Evolutionary conservation across 1,284 basidiomycete genomes (phyloP), one percentile per base, ranked within the genome.

Genomic region (Fomitopsis schrenkii): DNA sequence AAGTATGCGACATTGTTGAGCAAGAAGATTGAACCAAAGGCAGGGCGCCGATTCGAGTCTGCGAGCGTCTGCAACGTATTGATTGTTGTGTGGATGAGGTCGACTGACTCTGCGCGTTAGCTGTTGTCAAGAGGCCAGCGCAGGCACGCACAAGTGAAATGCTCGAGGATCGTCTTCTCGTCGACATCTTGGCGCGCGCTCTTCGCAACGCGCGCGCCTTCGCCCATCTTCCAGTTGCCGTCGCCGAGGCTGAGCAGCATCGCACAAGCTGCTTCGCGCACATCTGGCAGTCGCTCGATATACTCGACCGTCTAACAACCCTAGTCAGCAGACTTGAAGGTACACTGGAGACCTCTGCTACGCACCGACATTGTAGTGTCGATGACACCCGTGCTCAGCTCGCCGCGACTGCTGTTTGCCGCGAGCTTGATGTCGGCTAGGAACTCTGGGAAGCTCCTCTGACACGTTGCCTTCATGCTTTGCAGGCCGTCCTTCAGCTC

Each of bases 171-270:
- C 9, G 82, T 76, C 33, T 73, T 75, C 65, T 89, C 87, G 61
- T 85, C 84, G 19, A 80, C 78, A 50, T 85, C 84, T 5, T 74
- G 65, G 62, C 83, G 84, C 3, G 73, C 63, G 1, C 70, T 72
- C 66, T 84, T 85, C 4, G 81, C 83, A 2, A 87, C 83, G 65
- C 82, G 80, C 33, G 88, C 79, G 2, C 91, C 90, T 63, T 91
- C 90, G 4, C 91, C 91, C 91, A 93, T 93, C 74, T 85, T 90
- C 91, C 91, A 93, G 66, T 93, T 93, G 3, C 91, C 91, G 63
- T 93, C 91, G 0, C 91, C 91, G 1, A 93, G 80, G 1, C 84
- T 82, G 48, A 84, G 70, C 41, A 93, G 75, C 0, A 86, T 84
- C 2, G 88, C 77, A 0, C 81, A 82, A 12, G 86, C 88, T 0